Evolutionary conservation across 2,329 filamentous ascomycete species (phyloP), one percentile per base, ranked within the genome.

Genomic region (Berkeleyomyces rouxiae): DNA sequence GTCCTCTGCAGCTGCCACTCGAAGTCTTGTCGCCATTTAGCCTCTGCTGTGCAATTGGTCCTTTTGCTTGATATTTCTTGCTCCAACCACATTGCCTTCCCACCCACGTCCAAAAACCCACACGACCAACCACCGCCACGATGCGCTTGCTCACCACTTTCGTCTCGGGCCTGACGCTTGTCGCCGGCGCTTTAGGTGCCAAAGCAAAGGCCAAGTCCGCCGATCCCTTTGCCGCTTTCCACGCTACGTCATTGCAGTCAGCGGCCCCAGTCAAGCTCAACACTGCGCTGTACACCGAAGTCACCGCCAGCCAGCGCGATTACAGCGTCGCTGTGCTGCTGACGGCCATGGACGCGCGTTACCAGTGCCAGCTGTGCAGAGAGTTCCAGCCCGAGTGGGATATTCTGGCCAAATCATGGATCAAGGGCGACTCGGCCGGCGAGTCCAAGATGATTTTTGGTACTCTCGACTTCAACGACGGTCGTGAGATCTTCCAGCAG

Each of bases 311-410:
- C 0, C 90, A 91, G 10, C 84, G 93, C 67, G 88, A 99, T 74
- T 95, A 96, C 73, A 84, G 84, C 46, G 81, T 87, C 37, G 86
- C 85, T 2, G 81, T 99, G 2, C 81, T 99, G 11, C 77, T 99
- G 67, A 99, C 93, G 0, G 93, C 93, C 44, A 75, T 91, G 69
- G 91, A 96, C 67, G 70, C 84, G 40, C 83, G 89, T 64, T 96
- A 88, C 71, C 88, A 87, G 65, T 99, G 93, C 72, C 78, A 84
- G 67, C 78, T 97, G 58, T 99, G 93, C 74, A 82, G 84, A 61
- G 89, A 95, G 61, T 96, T 99, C 73, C 88, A 96, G 72, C 87
- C 91, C 1, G 93, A 99, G 75, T 99, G 90, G 87, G 88, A 95
- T 62, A 74, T 97, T 61, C 76, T 99, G 62, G 83, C 82, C 61